Conservation (phyloP, 306 rosid species). For the Castanea sativa region DNA sequence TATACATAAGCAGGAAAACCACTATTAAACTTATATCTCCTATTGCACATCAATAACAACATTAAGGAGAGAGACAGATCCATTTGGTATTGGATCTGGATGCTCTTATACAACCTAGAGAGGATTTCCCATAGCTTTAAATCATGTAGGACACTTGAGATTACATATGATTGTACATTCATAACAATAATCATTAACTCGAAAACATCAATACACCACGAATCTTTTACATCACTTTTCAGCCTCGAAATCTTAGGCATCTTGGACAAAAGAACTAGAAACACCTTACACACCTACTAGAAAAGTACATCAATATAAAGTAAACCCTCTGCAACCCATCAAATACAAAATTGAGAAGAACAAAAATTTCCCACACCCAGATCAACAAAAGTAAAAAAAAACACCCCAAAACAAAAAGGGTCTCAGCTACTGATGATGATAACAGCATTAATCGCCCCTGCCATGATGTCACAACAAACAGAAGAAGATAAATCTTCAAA, state of each 20-base stretch:
- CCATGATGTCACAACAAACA: neutral
- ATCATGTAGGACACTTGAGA: neutral
- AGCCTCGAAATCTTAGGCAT: neutral
- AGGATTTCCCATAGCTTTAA: neutral
- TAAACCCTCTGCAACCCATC: slow-evolving; percentile 1
- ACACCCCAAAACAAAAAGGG: neutral
- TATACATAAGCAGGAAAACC: slow-evolving; percentile 19
- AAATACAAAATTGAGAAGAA: neutral
- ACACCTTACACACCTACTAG: neutral
- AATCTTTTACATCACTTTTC: neutral
- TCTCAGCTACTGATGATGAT: neutral
- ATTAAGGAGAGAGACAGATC: neutral
- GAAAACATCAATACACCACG: neutral
- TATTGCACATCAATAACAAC: neutral
- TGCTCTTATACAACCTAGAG: neutral
- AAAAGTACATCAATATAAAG: neutral
- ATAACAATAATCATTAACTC: neutral
- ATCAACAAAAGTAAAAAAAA: neutral
- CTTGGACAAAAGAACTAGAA: slow-evolving; percentile 3
- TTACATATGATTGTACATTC: neutral
- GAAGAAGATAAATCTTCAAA: slow-evolving; percentile 2
- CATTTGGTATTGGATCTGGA: neutral
- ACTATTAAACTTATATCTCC: slow-evolving; percentile 13
- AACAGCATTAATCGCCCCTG: slow-evolving; percentile 2
- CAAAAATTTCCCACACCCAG: neutral